Percentiles rank a stretch among this genome's conserved stretches.
These are phyloP conservation scores for Hanseniaspora uvarum DNA, from an alignment of 1,139 yeast genomes.

Conservation along the genomic window DNA sequence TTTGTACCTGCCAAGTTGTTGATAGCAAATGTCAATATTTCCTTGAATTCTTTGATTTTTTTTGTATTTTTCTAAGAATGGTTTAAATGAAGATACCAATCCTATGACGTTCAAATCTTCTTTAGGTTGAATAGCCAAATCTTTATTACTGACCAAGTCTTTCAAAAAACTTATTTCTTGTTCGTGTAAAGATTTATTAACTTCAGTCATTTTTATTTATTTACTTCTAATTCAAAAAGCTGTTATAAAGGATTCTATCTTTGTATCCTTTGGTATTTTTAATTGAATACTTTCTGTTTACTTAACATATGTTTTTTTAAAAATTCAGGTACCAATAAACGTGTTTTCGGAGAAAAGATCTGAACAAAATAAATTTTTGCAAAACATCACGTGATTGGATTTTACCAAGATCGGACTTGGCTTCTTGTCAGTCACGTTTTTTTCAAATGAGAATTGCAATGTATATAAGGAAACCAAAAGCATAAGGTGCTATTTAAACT, in stretches of 20 bases:
- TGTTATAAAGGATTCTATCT: background rate
- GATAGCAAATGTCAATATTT: slow-evolving; percentile 9
- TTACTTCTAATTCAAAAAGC: too few species aligned
- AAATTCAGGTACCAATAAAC: background rate
- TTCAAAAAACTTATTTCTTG: slow-evolving; percentile 6
- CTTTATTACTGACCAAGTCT: background rate
- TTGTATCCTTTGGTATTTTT: background rate
- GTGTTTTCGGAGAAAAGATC: background rate
- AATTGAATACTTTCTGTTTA: background rate
- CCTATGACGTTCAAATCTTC: background rate
- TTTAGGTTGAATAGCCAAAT: background rate
- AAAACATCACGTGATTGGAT: background rate
- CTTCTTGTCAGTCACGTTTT: too few species aligned
- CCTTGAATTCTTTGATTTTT: slow-evolving; percentile 7
- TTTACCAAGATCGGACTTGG: background rate
- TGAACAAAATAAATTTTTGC: background rate
- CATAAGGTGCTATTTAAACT: background rate
- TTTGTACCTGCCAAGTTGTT: slow-evolving; percentile 11
- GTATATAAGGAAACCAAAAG: too few species aligned
- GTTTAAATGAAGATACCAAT: slow-evolving; percentile 5
- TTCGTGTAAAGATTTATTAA: background rate
- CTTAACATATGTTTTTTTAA: background rate
- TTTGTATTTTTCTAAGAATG: slow-evolving; percentile 4
- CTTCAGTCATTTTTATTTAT: background rate
- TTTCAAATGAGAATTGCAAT: too few species aligned